Percentiles rank a stretch among this genome's conserved stretches.
Evolutionary conservation across 306 rosid genomes (phyloP).

Genomic region (Medicago ruthenica): DNA sequence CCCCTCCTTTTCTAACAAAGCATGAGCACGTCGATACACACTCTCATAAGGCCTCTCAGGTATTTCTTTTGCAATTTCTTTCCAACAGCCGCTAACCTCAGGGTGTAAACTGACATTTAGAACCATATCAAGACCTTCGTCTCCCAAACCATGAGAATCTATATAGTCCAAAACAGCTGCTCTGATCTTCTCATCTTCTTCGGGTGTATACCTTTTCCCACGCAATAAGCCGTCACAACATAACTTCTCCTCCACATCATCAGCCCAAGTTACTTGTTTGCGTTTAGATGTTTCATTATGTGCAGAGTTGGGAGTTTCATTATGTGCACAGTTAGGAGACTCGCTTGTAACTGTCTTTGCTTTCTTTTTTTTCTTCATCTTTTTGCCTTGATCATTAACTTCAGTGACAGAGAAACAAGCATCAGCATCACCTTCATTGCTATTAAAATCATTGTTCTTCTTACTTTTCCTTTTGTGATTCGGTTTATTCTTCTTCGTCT

Average conservation of each 20-base stretch:
- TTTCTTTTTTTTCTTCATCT: constrained; percentile 15
- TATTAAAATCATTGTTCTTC: constrained; percentile 9
- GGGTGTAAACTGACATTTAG: constrained; percentile 44
- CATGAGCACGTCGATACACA: constrained; percentile 65
- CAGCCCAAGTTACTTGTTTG: constrained; percentile 67
- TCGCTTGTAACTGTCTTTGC: not conserved
- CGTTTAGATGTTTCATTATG: constrained; percentile 34
- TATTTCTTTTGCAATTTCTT: constrained; percentile 57
- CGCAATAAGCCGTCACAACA: constrained; percentile 48
- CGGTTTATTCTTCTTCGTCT: constrained; percentile 7
- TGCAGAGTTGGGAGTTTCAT: not conserved
- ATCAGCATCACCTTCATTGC: no score
- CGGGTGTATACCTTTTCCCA: constrained; percentile 70
- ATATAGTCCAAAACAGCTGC: constrained; percentile 61
- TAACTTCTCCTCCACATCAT: constrained; percentile 54
- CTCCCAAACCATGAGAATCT: constrained; percentile 60
- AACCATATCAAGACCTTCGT: constrained; percentile 63
- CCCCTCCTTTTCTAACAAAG: constrained; percentile 58
- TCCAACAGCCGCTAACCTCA: constrained; percentile 68
- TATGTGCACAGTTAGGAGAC: not conserved
- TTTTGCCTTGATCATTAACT: constrained; percentile 23
- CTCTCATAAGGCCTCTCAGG: constrained; percentile 53
- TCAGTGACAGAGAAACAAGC: no score
- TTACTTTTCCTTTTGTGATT: constrained; percentile 20
- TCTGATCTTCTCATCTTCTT: constrained; percentile 70